Evolutionary conservation across 768 basidiomycete genomes (phyloP), one percentile per base, ranked within the genome.

Genomic region (Mycena indigotica): DNA sequence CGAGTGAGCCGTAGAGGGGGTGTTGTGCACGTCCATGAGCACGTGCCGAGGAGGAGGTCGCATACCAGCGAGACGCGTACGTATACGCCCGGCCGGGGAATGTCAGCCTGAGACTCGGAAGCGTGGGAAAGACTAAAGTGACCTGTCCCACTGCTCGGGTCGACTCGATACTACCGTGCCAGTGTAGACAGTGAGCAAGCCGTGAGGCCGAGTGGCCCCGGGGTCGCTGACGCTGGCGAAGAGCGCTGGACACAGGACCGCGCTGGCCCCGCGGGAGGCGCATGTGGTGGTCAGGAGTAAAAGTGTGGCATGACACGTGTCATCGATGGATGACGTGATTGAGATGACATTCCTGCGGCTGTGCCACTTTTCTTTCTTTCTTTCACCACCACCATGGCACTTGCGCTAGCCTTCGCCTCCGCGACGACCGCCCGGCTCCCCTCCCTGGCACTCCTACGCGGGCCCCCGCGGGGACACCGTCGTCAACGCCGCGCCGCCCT

Each of bases 11-110:
- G 39, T 66, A 59, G 32, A 67, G 60, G 4, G 44, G 3, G 52
- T 63, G 52, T 70, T 67, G 41, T 70, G 66, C 32, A 70, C 56
- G 23, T 59, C 57, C 56, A 69, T 64, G 39, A 64, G 45, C 10
- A 66, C 4, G 46, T 15, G 5, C 65, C 51, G 8, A 67, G 60
- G 16, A 56, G 39, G 26, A 77, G 63, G 72, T 75, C 29, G 51
- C 55, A 61, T 5, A 24, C 13, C 2, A 50, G 53, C 3, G 59
- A 56, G 2, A 16, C 46, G n/a, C 29, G 38, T 19, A 40, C 40
- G 6, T 28, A 8, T 10, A 19, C 35, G 29, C 3, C 21, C 16
- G 41, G 24, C 10, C 12, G 10, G 24, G 41, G 16, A n/a, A n/a
- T n/a, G n/a, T n/a, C n/a, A n/a, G n/a, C n/a, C n/a, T n/a, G n/a